These are phyloP conservation scores for Copromyces sp. DNA, from an alignment of 495 filamentous ascomycete species.

Conservation along the genomic window DNA sequence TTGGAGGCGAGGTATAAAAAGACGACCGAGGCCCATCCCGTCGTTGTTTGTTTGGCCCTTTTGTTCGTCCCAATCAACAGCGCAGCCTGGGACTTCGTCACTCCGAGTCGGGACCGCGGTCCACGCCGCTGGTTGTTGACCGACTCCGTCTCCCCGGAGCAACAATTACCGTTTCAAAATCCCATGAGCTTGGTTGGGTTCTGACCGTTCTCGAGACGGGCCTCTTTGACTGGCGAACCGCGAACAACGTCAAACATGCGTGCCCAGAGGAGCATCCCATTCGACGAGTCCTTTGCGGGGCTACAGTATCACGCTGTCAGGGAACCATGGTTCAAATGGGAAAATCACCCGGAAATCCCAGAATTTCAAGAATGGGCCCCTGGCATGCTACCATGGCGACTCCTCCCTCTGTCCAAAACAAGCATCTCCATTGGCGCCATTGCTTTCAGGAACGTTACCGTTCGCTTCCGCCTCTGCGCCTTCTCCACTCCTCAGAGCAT, in stretches of 20 bases:
- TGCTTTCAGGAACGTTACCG: background rate
- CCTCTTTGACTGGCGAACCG: background rate
- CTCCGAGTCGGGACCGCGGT: background rate
- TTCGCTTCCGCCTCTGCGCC: background rate
- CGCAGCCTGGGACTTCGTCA: background rate
- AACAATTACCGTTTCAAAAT: background rate
- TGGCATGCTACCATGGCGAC: background rate
- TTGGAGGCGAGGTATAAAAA: background rate
- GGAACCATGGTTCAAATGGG: slow-evolving; percentile 14
- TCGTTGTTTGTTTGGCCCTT: background rate
- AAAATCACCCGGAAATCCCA: slow-evolving; percentile 19
- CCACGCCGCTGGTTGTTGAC: background rate
- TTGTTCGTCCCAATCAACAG: background rate
- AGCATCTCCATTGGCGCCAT: background rate
- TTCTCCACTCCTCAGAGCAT: background rate
- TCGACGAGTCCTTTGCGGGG: slow-evolving; percentile 18
- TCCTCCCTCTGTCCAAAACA: background rate
- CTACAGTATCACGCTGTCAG: slow-evolving; percentile 2
- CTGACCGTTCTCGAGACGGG: background rate
- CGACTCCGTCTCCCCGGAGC: background rate
- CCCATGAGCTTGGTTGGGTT: background rate
- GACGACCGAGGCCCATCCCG: background rate
- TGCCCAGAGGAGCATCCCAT: slow-evolving; percentile 7
- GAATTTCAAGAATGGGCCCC: slow-evolving; percentile 5
- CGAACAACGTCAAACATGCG: background rate